Base-by-base conservation (phyloP, 768 basidiomycete species). In the Lentinula boryana region DNA sequence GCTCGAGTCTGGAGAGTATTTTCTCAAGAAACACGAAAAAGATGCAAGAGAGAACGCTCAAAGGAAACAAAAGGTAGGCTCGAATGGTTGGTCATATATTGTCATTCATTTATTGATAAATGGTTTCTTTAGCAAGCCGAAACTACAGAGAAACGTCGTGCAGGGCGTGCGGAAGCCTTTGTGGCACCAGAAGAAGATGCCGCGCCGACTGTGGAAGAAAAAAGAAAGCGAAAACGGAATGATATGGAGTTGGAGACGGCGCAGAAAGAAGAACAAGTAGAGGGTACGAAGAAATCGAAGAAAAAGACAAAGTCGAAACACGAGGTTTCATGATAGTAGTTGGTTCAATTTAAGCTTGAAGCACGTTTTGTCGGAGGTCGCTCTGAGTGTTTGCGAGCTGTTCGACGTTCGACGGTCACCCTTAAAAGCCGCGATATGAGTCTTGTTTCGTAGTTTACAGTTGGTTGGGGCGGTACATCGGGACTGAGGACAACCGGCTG, bases 1-100 rank as follows among this genome's bases (percentile, higher is more conserved):
- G 79, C 80, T 98, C 64, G 96, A 97, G 70, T 91, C 90, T 2
- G 97, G 97, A 75, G 97, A 98, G 69, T 98, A 98, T 71, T 99
- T 98, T 80, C 88, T 99, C 76, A 97, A 96, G 71, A 76, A 89
- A 16, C 80, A 84, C 62, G 92, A 98, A 71, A 96, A 91, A 77
- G 88, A 88, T 64, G 84, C 82, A 2, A 80, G 85, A 38, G 91
- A 94, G 67, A 80, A 82, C 35, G 82, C 81, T 60, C 80, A 82
- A 68, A 77, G 89, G 70, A 87, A 85, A 73, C 85, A 93, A 71
- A 93, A 92, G 84, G 91, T 87, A 56, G 35, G 73, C 62, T 60
- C 54, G 40, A 33, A 60, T 35, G 35, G 36, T 33, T 53, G 5
- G 46, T 35, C 60, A 12, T 9, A 43, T 61, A 2, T 59, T 32